Percentiles rank a stretch among this genome's conserved stretches.
phyloP scores from a whole-genome alignment of 108 stramenopile genomes.

The Pseudonitzschia pungens region DNA sequence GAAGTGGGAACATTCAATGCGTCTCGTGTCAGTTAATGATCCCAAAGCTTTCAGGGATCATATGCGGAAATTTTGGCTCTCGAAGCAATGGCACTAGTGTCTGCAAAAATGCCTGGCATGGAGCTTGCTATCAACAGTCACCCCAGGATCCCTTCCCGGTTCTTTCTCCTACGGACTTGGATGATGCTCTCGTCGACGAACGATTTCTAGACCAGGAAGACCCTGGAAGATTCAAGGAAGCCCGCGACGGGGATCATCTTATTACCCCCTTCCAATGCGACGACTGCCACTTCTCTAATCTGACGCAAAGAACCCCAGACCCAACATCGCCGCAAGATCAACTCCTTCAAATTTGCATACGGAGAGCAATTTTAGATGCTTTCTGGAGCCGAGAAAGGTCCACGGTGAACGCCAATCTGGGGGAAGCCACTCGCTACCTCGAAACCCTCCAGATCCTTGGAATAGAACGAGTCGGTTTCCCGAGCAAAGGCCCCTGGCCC shows the following conservation, averaged over 20 bases:
- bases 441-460: neutral
- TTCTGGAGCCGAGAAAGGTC: conserved; percentile 41
- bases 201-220: neutral
- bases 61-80: conserved; percentile 48
- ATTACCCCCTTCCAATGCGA: conserved; percentile 50
- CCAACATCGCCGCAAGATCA: conserved; percentile 19
- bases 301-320: neutral
- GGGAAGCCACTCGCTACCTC: neutral
- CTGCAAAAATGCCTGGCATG: conserved; percentile 42
- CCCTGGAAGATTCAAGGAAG: conserved; percentile 15
- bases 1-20: conserved; percentile 31
- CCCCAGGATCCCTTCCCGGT: conserved; percentile 4
- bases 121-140: conserved; percentile 29
- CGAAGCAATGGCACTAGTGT: conserved; percentile 17
- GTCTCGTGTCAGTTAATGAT: conserved; percentile 25
- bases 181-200: neutral
- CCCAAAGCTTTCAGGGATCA: conserved; percentile 27
- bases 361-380: conserved; percentile 53
- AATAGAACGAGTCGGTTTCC: neutral
- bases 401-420: conserved; percentile 33
- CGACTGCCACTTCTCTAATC: conserved; percentile 44
- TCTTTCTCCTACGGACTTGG: neutral
- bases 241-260: conserved; percentile 40
- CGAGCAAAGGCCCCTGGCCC: neutral
- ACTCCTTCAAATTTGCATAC: conserved; percentile 15